Percentiles rank a stretch among this genome's conserved stretches.
phyloP scores from a whole-genome alignment of 208 protist species.

The Leishmania gerbilli region DNA sequence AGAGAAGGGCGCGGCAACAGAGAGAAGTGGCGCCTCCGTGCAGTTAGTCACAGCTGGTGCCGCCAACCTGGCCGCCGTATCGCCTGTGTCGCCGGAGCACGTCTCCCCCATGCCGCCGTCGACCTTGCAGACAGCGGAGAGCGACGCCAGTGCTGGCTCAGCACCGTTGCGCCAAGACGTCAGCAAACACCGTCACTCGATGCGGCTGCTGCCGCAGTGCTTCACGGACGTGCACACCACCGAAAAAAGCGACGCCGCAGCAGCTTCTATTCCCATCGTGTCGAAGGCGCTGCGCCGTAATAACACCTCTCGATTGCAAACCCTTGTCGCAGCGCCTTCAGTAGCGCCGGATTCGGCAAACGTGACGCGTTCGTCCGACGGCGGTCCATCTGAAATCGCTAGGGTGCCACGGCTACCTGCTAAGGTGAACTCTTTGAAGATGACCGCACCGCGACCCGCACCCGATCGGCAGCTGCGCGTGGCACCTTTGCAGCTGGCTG shows the following conservation, averaged over 20 bases:
- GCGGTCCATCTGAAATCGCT: neutral
- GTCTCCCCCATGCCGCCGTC: neutral
- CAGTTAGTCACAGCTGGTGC: neutral
- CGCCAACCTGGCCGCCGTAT: neutral
- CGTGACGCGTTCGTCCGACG: neutral
- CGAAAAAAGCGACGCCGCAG: too few species aligned
- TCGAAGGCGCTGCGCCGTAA: neutral
- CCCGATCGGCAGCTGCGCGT: neutral
- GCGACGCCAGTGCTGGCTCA: neutral
- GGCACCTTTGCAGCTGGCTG: neutral
- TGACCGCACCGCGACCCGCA: neutral
- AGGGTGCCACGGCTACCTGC: neutral
- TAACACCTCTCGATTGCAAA: neutral
- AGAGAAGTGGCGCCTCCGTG: neutral
- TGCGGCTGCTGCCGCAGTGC: neutral
- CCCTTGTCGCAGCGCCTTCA: neutral
- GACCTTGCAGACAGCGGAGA: neutral
- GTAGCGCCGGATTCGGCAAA: constrained; percentile 2
- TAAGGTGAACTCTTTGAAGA: neutral
- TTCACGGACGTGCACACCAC: neutral
- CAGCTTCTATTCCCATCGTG: neutral
- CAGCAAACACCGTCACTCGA: neutral
- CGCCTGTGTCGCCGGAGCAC: neutral
- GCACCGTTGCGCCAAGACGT: neutral
- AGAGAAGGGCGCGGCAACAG: neutral